Base-by-base conservation (phyloP, 257 asterid genomes). In the Scutellaria baicalensis region DNA sequence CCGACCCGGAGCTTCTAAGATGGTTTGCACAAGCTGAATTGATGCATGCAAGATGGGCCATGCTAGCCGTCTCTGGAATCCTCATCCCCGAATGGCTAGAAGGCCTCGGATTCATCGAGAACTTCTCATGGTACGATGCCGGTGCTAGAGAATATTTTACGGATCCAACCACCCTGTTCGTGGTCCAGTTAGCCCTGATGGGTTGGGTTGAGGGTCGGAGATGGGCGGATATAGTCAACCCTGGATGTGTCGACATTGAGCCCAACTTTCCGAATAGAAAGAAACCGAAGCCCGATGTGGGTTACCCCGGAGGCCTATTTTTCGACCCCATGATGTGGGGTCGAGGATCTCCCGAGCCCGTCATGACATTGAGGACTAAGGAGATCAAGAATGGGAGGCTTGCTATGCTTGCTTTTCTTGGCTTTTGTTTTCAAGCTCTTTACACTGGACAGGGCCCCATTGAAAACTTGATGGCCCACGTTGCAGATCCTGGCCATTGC, bases 21-120 rank as follows among this genome's bases (percentile, higher is more conserved):
- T 91, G 96, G 97, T 88, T 84, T 72, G 96, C 96, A 23, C 97
- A 91, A 72, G 97, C 97, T 2, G 97, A 91, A 66, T 80, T 91
- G 64, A 73, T 91, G 71, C 97, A 91, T 39, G 70, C 79, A n/a
- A 64, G 97, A 74, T 87, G 96, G 96, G 96, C 97, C 11, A 91
- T 91, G 97, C 85, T 91, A 0, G 96, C 89, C 0, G 95, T 89
- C 9, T 82, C 95, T 14, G 96, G 97, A 33, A 89, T 91, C 35
- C 88, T 89, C 0, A 87, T 91, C 23, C 97, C 97, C 0, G 96
- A 91, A 68, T 84, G 91, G 95, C 83, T 91, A 1, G 93, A 81
- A 73, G 70, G 93, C 64, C 84, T 87, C 5, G 95, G 96, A 17
- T 84, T 91, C 80, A 83, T 88, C 2, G 84, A 89, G 1, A 79